Percentiles rank a stretch among this genome's conserved stretches.
phyloP scores from a whole-genome alignment of 441 rosid species.

The Eruca vesicaria region DNA sequence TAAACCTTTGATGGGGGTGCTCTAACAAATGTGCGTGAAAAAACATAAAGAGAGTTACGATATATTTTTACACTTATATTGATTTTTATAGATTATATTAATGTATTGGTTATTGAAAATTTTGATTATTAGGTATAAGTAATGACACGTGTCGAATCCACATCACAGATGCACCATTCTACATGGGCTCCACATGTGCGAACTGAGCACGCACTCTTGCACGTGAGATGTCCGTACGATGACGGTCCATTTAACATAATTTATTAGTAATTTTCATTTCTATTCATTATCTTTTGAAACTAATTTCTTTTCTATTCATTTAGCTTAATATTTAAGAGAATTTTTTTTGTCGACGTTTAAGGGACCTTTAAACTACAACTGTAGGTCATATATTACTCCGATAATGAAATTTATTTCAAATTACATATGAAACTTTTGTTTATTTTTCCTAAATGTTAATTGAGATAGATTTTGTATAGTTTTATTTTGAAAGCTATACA shows the following conservation, averaged over 20 bases:
- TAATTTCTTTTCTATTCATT: not conserved
- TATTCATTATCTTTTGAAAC: too few species aligned
- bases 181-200: conserved; percentile 27
- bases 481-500: not conserved
- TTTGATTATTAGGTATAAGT: not conserved
- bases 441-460: not conserved
- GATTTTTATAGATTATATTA: too few species aligned
- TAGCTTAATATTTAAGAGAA: not conserved
- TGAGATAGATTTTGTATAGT: not conserved
- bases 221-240: conserved; percentile 37
- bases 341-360: too few species aligned
- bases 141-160: conserved; percentile 7
- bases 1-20: too few species aligned
- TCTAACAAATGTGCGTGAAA: too few species aligned
- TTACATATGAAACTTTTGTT: not conserved
- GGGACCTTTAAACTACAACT: too few species aligned
- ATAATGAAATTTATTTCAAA: not conserved
- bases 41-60: too few species aligned
- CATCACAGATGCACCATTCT: not conserved
- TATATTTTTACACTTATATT: too few species aligned
- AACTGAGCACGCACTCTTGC: conserved; percentile 25
- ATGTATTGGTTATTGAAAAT: not conserved
- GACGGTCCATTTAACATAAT: conserved; percentile 6
- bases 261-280: too few species aligned
- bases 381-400: not conserved